A percentile compares a stretch with the other conserved stretches of the same genome.
phyloP scores from a whole-genome alignment of 2,329 filamentous ascomycete genomes.

The Reticulascus tulasneorum region DNA sequence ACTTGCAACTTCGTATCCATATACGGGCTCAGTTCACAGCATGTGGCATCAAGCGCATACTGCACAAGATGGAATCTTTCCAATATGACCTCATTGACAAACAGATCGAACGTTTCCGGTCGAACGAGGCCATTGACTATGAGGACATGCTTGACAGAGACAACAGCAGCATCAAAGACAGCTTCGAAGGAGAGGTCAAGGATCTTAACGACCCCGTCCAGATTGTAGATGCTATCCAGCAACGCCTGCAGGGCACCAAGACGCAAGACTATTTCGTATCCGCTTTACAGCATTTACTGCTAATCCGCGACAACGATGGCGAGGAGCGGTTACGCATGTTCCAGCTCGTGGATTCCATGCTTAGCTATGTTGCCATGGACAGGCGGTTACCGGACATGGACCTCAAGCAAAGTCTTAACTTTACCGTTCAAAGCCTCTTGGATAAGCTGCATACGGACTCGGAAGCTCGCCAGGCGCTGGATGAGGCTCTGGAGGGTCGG shows the following conservation, averaged over 20 bases:
- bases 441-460: conserved; percentile 97
- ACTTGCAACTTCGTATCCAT: conserved; percentile 87
- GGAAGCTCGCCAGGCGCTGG: conserved; percentile 85
- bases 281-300: conserved; percentile 87
- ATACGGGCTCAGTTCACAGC: conserved; percentile 94
- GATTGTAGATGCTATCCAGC: conserved; percentile 90
- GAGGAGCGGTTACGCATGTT: conserved; percentile 95
- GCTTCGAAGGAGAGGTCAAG: conserved; percentile 77
- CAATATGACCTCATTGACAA: conserved; percentile 98
- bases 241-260: conserved; percentile 75
- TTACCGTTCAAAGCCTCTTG: conserved; percentile 90
- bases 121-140: conserved; percentile 96
- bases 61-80: conserved; percentile 96
- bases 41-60: conserved; percentile 89
- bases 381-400: conserved; percentile 93
- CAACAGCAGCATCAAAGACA: conserved; percentile 85
- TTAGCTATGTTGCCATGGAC: conserved; percentile 99
- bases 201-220: conserved; percentile 90
- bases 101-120: conserved; percentile 89
- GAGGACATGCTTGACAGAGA: conserved; percentile 94
- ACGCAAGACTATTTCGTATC: conserved; percentile 96
- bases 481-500: conserved; percentile 84
- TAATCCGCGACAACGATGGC: conserved; percentile 86
- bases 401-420: conserved; percentile 94
- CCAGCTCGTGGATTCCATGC: conserved; percentile 96